phyloP scores from a whole-genome alignment of 2,329 filamentous ascomycete species.

The Podosphaera fusca region DNA sequence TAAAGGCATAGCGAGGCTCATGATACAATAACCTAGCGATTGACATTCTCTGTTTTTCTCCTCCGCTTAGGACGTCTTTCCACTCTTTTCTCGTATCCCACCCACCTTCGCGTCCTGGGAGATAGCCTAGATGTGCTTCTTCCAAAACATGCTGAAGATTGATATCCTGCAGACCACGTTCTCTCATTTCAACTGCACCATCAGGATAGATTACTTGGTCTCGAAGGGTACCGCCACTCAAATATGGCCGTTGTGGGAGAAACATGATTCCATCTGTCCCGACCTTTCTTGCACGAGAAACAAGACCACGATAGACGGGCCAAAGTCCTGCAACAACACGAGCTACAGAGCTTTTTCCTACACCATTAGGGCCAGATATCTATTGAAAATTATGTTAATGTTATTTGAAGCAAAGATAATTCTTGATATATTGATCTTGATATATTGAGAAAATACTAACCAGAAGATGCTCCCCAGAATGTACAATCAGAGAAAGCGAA shows the following conservation, averaged over 20 bases:
- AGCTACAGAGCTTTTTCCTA: slow-evolving; percentile 75
- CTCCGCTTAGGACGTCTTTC: slow-evolving; percentile 94
- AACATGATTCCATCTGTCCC: slow-evolving; percentile 96
- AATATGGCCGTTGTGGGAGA: slow-evolving; percentile 77
- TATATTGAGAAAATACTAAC: slow-evolving; percentile 17
- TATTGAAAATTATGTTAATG: slow-evolving; percentile 8
- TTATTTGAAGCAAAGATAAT: too few species aligned
- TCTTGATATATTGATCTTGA: too few species aligned
- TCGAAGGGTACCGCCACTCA: slow-evolving; percentile 74
- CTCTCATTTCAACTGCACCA: slow-evolving; percentile 79
- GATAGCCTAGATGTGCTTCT: slow-evolving; percentile 65
- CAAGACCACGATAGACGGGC: slow-evolving; percentile 85
- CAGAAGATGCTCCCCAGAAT: slow-evolving; percentile 74
- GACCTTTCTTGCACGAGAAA: slow-evolving; percentile 59
- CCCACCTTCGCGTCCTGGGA: slow-evolving; percentile 77
- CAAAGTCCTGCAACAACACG: slow-evolving; percentile 79
- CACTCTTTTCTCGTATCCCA: slow-evolving; percentile 96
- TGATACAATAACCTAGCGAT: slow-evolving; percentile 84
- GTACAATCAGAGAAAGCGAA: slow-evolving; percentile 69
- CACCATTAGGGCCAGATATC: slow-evolving; percentile 86
- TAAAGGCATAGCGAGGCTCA: slow-evolving; percentile 78
- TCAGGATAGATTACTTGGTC: slow-evolving; percentile 98
- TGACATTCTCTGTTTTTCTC: slow-evolving; percentile 89
- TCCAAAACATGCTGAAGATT: slow-evolving; percentile 62
- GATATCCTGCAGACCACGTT: slow-evolving; percentile 51